These are phyloP conservation scores for Trichoderma polysporum DNA, from an alignment of 2,329 filamentous ascomycete genomes.

Conservation along the genomic window DNA sequence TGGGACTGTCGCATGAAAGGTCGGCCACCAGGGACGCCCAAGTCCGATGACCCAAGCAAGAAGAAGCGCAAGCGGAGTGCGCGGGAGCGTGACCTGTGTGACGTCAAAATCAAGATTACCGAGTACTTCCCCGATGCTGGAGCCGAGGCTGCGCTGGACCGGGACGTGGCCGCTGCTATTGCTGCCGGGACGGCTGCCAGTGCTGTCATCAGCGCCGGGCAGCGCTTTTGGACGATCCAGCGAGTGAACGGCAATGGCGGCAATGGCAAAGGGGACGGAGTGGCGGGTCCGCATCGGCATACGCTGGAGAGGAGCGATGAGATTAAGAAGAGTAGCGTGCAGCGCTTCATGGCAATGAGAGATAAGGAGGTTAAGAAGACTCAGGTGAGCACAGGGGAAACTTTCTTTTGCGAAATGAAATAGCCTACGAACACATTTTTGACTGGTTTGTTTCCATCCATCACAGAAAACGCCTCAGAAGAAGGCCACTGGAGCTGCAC, in stretches of 20 bases:
- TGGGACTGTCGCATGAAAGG: slow-evolving; percentile 84
- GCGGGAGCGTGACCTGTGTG: slow-evolving; percentile 75
- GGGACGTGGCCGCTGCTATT: slow-evolving; percentile 26
- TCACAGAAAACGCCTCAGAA: slow-evolving; percentile 67
- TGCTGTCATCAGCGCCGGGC: slow-evolving; percentile 39
- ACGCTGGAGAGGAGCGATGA: slow-evolving; percentile 70
- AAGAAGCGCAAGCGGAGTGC: slow-evolving; percentile 77
- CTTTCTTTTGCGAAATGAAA: background rate
- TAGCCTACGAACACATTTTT: background rate
- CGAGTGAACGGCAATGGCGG: slow-evolving; percentile 74
- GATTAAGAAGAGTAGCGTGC: slow-evolving; percentile 78
- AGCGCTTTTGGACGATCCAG: slow-evolving; percentile 71
- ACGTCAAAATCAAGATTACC: slow-evolving; percentile 84
- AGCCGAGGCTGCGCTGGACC: slow-evolving; percentile 29
- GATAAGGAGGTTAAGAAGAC: slow-evolving; percentile 64
- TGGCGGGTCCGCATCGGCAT: slow-evolving; percentile 73
- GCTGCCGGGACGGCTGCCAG: slow-evolving; percentile 12
- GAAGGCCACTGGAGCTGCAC: slow-evolving; percentile 69
- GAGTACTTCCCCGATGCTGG: slow-evolving; percentile 66
- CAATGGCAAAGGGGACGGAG: slow-evolving; percentile 69
- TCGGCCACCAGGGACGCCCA: slow-evolving; percentile 73
- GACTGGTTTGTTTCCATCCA: background rate
- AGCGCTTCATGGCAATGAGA: slow-evolving; percentile 62
- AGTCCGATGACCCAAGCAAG: slow-evolving; percentile 76
- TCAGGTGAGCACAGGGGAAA: slow-evolving; percentile 24